Base-by-base conservation (phyloP, 192 early-diverging fungal genomes). In the Coemansia sp. region DNA sequence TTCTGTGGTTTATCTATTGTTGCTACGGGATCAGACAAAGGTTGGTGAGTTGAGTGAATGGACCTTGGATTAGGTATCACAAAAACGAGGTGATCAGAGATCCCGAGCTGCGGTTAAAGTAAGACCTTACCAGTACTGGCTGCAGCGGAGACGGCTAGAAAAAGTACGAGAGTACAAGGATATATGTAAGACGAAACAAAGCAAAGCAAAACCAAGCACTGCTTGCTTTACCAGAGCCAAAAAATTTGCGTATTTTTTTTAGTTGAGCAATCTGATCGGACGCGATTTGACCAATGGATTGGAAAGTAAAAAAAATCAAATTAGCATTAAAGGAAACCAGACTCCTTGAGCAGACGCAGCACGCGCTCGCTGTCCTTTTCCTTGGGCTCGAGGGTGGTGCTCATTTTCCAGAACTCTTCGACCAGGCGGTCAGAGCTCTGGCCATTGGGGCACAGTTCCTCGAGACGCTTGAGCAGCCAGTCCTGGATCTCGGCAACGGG, bases 351-450 rank as follows among this genome's bases (percentile, higher is more conserved):
- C 27, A 91, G 75, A 23, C 91, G 84, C 59, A 86, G 69, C 64
- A 93, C 86, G 62, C 90, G 92, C 75, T 92, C 90, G 71, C 92
- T 91, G 64, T 93, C 89, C 55, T 89, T 83, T 66, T 92, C 90
- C 66, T 88, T 84, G 62, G 95, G 95, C 75, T 97, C 95, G 48
- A 97, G 70, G 13, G 73, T 85, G 39, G 92, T 72, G 69, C 88
- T 90, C 82, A 87, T 85, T 41, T 87, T 84, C 77, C 92, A 96
- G 39, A 95, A 79, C 69, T 88, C 86, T 50, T 84, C 79, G 27
- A 91, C 73, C 45, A 82, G 74, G 24, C 74, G 79, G 58, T 82
- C 79, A 3, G 79, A 76, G 67, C 74, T 82, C 54, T 82, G 74
- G 61, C 74, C 79, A 19, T 82, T 89, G 65, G 90, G 87, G 50